Conservation (phyloP, 371 early-diverging fungal genomes). For the Choanephora cucurbitarum region DNA sequence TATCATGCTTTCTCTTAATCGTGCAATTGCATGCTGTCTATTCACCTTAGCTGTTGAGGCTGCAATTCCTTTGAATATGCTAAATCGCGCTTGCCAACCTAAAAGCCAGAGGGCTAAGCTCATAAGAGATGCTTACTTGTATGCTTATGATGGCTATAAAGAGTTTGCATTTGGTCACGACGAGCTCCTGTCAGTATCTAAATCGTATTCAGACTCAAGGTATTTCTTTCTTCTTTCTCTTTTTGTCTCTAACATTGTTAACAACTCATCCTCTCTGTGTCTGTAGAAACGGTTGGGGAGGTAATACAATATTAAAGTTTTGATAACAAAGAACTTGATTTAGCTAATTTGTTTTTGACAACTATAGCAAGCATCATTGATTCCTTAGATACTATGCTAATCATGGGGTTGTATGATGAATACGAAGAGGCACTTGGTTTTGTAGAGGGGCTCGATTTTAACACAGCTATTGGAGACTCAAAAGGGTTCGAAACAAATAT, state of each 20-base stretch:
- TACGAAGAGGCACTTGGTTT: constrained; percentile 48
- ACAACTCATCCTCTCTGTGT: background rate
- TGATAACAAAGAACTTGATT: background rate
- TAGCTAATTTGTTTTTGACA: too few species aligned
- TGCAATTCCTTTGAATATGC: too few species aligned
- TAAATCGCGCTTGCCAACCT: background rate
- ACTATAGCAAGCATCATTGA: constrained; percentile 73
- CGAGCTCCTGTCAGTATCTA: constrained; percentile 45
- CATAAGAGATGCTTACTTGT: constrained; percentile 49
- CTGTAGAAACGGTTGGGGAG: constrained; percentile 58
- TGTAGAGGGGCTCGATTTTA: constrained; percentile 61
- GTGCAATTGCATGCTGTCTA: too few species aligned
- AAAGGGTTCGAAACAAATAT: constrained; percentile 79
- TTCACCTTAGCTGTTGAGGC: too few species aligned
- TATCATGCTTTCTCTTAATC: too few species aligned
- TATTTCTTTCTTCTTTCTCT: constrained; percentile 47
- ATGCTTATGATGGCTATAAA: constrained; percentile 76
- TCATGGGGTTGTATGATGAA: constrained; percentile 77
- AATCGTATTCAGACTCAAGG: constrained; percentile 38
- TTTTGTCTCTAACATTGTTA: constrained; percentile 27
- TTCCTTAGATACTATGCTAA: constrained; percentile 78
- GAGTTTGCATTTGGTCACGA: constrained; percentile 50
- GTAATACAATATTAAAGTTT: constrained; percentile 5
- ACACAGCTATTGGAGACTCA: constrained; percentile 12
- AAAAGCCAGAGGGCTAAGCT: constrained; percentile 8